Conservation (phyloP, 2,329 filamentous ascomycete species). For the Camptophora hylomeconis region DNA sequence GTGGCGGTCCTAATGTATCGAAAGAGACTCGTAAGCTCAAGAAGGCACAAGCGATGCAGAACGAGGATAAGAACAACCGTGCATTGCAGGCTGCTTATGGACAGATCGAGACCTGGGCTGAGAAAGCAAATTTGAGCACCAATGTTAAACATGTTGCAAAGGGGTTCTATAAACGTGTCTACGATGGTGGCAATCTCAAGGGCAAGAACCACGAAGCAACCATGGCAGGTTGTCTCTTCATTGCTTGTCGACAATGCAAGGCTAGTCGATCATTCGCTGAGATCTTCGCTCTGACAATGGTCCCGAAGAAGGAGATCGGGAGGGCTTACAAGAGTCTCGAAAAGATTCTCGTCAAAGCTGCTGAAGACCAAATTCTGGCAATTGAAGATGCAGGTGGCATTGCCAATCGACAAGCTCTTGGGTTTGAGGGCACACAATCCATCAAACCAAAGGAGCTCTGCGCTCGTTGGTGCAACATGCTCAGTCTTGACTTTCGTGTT, state of each 20-base stretch:
- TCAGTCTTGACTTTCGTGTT: conserved; percentile 61
- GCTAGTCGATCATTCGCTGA: conserved; percentile 86
- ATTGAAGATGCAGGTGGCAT: conserved; percentile 42
- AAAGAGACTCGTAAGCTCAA: conserved; percentile 50
- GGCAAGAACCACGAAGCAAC: conserved; percentile 89
- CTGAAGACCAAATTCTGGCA: conserved; percentile 42
- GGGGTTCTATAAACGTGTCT: conserved; percentile 87
- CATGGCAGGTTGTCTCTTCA: conserved; percentile 93
- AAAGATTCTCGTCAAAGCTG: conserved; percentile 57
- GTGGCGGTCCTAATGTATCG: conserved; percentile 55
- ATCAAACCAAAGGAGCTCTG: conserved; percentile 76
- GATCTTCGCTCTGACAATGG: conserved; percentile 83
- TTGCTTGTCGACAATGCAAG: conserved; percentile 81
- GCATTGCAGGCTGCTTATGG: conserved; percentile 69
- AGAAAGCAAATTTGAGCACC: conserved; percentile 68
- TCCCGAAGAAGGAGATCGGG: conserved; percentile 95
- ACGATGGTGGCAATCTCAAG: conserved; percentile 87
- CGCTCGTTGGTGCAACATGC: conserved; percentile 75
- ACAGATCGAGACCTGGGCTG: conserved; percentile 77
- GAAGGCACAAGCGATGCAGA: conserved; percentile 70
- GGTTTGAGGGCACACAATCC: conserved; percentile 60
- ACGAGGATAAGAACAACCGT: conserved; percentile 73
- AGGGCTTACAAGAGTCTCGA: conserved; percentile 89
- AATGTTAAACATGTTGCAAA: conserved; percentile 81
- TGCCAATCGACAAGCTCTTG: conserved; percentile 35